Percentiles rank a stretch among this genome's conserved stretches.
These are phyloP conservation scores for Teunomyces cretensis DNA, from an alignment of 805 yeast genomes.

Conservation along the genomic window DNA sequence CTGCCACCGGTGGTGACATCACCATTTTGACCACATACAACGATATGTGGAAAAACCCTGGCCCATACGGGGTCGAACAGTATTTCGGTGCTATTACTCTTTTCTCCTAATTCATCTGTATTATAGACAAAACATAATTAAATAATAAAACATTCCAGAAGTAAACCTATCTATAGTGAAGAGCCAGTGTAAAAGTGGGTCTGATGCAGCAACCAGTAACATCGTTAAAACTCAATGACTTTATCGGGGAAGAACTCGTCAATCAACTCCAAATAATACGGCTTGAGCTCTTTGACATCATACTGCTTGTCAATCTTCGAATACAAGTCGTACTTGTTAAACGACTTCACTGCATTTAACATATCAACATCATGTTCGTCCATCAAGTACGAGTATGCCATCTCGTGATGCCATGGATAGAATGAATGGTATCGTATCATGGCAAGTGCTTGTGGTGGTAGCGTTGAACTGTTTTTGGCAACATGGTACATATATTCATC, in stretches of 20 bases:
- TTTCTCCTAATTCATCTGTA: slow-evolving; percentile 16
- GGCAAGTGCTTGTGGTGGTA: slow-evolving; percentile 67
- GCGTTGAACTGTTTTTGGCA: slow-evolving; percentile 60
- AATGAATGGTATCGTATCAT: slow-evolving; percentile 76
- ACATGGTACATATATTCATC: slow-evolving; percentile 77
- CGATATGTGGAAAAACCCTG: slow-evolving; percentile 87
- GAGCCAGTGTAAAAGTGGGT: no score
- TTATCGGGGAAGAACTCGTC: slow-evolving; percentile 65
- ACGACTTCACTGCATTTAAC: slow-evolving; percentile 62
- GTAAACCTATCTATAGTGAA: neutral
- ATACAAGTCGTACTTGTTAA: slow-evolving; percentile 68
- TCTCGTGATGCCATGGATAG: slow-evolving; percentile 75
- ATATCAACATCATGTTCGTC: slow-evolving; percentile 58
- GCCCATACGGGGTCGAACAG: slow-evolving; percentile 82
- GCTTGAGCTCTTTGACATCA: slow-evolving; percentile 51
- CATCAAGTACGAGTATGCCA: slow-evolving; percentile 65
- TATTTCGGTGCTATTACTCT: slow-evolving; percentile 67
- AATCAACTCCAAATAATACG: slow-evolving; percentile 60
- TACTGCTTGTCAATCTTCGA: slow-evolving; percentile 55
- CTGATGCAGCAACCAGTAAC: neutral
- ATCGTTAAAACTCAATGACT: slow-evolving; percentile 49
- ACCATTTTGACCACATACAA: slow-evolving; percentile 78
- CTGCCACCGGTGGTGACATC: slow-evolving; percentile 55
- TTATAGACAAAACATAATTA: neutral
- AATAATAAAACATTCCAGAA: slow-evolving; percentile 1